Evolutionary conservation across 1,284 basidiomycete genomes (phyloP).

Genomic region (Papiliotrema flavescens): DNA sequence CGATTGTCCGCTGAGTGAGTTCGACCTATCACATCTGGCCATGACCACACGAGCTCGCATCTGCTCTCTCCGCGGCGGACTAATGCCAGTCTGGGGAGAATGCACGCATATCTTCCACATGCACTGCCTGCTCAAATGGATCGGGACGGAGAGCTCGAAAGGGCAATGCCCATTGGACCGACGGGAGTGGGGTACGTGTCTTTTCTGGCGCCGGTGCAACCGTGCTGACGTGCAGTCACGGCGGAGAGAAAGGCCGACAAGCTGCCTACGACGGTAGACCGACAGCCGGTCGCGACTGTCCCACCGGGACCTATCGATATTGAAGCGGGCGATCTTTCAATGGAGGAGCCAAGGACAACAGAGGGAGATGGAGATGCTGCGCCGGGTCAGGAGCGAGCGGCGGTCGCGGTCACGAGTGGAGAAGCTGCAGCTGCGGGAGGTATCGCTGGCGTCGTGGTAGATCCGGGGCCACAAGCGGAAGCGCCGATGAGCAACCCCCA

Average conservation of each 20-base stretch:
- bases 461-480: too few species aligned
- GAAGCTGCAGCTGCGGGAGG: too few species aligned
- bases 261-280: slow-evolving; percentile 37
- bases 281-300: slow-evolving; percentile 33
- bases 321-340: background rate
- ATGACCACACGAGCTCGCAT: too few species aligned
- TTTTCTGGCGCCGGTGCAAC: too few species aligned
- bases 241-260: slow-evolving; percentile 42
- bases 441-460: too few species aligned
- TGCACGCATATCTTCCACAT: slow-evolving; percentile 93
- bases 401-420: background rate
- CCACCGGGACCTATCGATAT: slow-evolving; percentile 31
- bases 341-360: background rate
- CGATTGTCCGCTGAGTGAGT: slow-evolving; percentile 87
- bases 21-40: background rate
- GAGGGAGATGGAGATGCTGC: background rate
- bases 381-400: slow-evolving; percentile 2
- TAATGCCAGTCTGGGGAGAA: slow-evolving; percentile 74
- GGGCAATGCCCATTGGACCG: slow-evolving; percentile 93
- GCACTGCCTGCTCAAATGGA: slow-evolving; percentile 94
- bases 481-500: too few species aligned
- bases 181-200: slow-evolving; percentile 75
- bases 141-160: slow-evolving; percentile 77
- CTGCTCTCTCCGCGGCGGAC: too few species aligned
- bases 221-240: slow-evolving; percentile 21